Evolutionary conservation across 139 green algal genomes (phyloP), one percentile per base, ranked within the genome.

Genomic region (Chlamydomonas schloesseri): DNA sequence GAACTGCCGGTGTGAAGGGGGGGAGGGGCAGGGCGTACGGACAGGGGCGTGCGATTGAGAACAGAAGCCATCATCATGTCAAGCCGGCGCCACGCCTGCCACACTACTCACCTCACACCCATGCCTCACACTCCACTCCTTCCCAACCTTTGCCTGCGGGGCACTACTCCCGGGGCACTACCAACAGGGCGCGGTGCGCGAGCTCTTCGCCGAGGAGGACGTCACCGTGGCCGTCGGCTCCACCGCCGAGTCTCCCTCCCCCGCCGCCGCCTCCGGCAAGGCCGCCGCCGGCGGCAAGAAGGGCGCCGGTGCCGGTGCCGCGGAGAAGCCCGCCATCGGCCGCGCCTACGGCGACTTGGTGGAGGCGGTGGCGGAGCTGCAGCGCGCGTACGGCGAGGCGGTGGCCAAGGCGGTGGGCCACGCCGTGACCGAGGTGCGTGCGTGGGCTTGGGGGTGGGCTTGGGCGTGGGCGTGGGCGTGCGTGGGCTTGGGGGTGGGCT

Each of bases 301-400:
- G n/a, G n/a, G n/a, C n/a, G n/a, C n/a, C n/a, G n/a, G n/a, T n/a
- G 62, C 5, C 62, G 42, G 42, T 8, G 42, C 42, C 42, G 42
- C 42, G 6, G 8, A 50, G 42, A 50, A 50, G 42, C 24, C 46
- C 36, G 64, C 64, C 60, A 74, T 84, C n/a, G 58, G 74, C 17
- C n/a, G 78, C 14, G 80, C 81, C 23, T 87, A 79, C 53, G 28
- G 9, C 2, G 69, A 87, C 69, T 53, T 87, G 33, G 81, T 87
- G 31, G 34, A 69, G 69, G 81, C 81, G 53, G 69, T 87, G 34
- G 81, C 81, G 18, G 81, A 79, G 81, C 33, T 87, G 81, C 81
- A 87, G 69, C 53, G 36, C 1, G 81, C 81, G 53, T 87, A 87
- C 55, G 81, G 81, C 36, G 47, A 10, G 21, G 81, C 81, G 17